phyloP scores from a whole-genome alignment of 495 filamentous ascomycete species.

The Penicillium odoratum region DNA sequence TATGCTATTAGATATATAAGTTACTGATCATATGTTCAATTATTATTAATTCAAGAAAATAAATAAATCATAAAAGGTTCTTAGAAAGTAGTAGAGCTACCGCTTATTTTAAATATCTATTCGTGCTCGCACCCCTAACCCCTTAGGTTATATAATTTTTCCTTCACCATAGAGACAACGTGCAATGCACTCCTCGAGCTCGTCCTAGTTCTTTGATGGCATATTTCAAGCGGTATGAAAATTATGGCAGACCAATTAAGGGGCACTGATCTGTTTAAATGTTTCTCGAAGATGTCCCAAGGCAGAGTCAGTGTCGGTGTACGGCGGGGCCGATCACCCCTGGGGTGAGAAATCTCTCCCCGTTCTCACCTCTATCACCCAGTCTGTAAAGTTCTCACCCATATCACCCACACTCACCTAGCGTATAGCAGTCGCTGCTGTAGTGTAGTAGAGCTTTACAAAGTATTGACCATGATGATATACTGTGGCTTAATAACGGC shows the following conservation, averaged over 20 bases:
- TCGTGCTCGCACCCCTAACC: too few species aligned
- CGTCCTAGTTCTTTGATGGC: background rate
- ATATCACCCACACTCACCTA: background rate
- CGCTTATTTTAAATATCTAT: too few species aligned
- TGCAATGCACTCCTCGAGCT: background rate
- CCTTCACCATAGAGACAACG: too few species aligned
- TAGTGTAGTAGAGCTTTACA: background rate
- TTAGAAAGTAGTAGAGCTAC: too few species aligned
- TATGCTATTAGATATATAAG: too few species aligned
- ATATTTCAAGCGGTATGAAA: background rate
- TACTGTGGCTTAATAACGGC: constrained; percentile 2
- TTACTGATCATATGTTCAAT: too few species aligned
- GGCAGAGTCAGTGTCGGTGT: background rate
- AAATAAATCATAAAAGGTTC: too few species aligned
- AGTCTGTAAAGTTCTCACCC: background rate
- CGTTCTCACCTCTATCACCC: constrained; percentile 1
- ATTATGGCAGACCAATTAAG: background rate
- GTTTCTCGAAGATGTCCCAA: background rate
- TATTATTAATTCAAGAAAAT: too few species aligned
- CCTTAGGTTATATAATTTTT: too few species aligned
- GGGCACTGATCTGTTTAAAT: background rate
- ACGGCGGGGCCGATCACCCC: background rate
- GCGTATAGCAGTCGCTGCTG: background rate
- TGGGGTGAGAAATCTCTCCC: background rate
- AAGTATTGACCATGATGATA: too few species aligned